Percentiles rank a stretch among this genome's conserved stretches.
phyloP scores from a whole-genome alignment of 176 grass and related monocot species.

The Hsuehochloa calcarea region DNA sequence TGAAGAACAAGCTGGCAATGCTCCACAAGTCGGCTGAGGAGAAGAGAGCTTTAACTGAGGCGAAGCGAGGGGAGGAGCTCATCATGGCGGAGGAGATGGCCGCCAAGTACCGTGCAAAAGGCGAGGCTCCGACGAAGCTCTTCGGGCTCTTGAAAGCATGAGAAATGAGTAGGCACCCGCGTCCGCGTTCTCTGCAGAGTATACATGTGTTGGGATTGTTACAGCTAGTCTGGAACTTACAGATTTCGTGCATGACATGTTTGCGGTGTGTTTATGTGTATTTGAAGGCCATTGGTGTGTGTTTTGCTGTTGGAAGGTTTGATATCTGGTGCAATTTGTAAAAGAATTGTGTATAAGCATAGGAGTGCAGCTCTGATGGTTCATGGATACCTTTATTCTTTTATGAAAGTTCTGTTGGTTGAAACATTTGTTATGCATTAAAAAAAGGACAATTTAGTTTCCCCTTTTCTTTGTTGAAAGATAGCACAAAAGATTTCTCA shows the following conservation, averaged over 20 bases:
- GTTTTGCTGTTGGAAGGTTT: conserved; percentile 10
- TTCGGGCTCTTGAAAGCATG: conserved; percentile 55
- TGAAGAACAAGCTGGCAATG: conserved; percentile 69
- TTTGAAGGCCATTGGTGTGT: conserved; percentile 2
- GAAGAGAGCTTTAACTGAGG: conserved; percentile 60
- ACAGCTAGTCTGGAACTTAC: neutral
- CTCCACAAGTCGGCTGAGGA: conserved; percentile 79
- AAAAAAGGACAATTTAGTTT: neutral
- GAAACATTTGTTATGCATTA: conserved; percentile 9
- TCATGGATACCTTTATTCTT: conserved; percentile 24
- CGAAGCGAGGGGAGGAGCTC: conserved; percentile 60
- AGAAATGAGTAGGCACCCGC: neutral
- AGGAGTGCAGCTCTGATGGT: conserved; percentile 37
- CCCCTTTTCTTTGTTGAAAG: conserved; percentile 13
- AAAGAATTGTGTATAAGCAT: conserved; percentile 32
- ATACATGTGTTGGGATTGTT: neutral
- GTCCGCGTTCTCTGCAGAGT: neutral
- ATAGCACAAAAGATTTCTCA: neutral
- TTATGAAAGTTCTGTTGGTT: conserved; percentile 17
- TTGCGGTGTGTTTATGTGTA: conserved; percentile 21
- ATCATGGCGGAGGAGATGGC: conserved; percentile 70
- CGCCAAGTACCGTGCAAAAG: conserved; percentile 60
- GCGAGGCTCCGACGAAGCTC: conserved; percentile 61
- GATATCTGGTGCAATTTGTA: conserved; percentile 32
- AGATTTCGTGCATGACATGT: conserved; percentile 13